Evolutionary conservation across 495 filamentous ascomycete genomes (phyloP), one percentile per base, ranked within the genome.

Genomic region (Pyronema omphalodes): DNA sequence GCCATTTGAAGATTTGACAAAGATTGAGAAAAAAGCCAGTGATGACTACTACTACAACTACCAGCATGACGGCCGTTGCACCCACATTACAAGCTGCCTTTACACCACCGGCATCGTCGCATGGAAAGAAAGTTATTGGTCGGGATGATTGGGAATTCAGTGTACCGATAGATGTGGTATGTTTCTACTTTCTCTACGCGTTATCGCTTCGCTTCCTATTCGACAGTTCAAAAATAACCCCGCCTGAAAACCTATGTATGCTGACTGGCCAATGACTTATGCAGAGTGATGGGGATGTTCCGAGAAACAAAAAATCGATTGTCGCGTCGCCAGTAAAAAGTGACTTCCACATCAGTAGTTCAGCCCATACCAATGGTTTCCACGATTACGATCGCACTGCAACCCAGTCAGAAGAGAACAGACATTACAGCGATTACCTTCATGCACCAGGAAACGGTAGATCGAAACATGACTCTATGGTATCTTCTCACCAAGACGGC

Each of bases 111-210:
- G 62, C 61, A 40, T 63, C 61, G 46, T 63, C 61, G 40, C 60
- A 62, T 50, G 61, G 61, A n/a, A 63, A 52, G 60, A 52, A 40
- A 40, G 41, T 55, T 47, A 47, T 53, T 56, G 53, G 49, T 52
- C 51, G 54, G 61, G 60, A 56, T 51, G 61, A 63, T 45, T 63
- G 61, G 61, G 48, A 63, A 37, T 62, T 59, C 49, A 63, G 61
- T 59, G 61, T 63, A 54, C 61, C 61, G 55, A 62, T 63, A 63
- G 61, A 63, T 53, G 61, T 60, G 60, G 61, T 63, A 62, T 47
- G 61, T 63, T 36, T 29, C 23, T 29, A 5, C 5, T 5, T 29
- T 29, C 23, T 29, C 3, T 8, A 29, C 44, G 44, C 19, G 44
- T 15, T 43, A 5, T 29, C 23, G 5, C 23, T 29, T 29, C 23